A percentile compares a stretch with the other conserved stretches of the same genome.
These are phyloP conservation scores for Psilocybe cubensis DNA, from an alignment of 768 basidiomycete species.

Conservation along the genomic window DNA sequence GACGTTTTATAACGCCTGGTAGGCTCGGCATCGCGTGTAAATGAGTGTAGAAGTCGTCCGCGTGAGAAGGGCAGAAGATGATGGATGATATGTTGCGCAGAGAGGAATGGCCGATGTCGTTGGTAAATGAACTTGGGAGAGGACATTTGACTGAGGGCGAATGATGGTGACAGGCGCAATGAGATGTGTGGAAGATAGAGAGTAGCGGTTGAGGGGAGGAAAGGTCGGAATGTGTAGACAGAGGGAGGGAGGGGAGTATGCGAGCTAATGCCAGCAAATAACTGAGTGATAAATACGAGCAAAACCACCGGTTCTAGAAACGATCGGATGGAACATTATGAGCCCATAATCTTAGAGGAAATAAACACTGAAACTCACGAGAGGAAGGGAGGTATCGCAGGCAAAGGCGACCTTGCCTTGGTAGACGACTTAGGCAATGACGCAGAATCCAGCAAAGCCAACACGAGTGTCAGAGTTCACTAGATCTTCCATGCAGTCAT, in stretches of 20 bases:
- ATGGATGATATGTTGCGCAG: no score
- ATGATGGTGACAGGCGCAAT: no score
- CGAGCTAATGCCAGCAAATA: not conserved
- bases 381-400: not conserved
- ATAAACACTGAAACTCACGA: not conserved
- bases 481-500: not conserved
- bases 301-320: no score
- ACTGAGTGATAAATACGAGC: not conserved
- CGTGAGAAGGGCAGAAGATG: no score
- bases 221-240: not conserved
- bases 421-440: not conserved
- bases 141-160: not conserved
- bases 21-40: no score
- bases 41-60: no score
- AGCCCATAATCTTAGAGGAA: no score
- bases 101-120: no score
- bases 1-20: no score
- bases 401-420: not conserved
- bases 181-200: no score
- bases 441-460: slow-evolving; percentile 1
- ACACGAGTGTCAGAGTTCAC: not conserved
- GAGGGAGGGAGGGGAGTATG: no score
- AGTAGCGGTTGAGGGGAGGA: not conserved
- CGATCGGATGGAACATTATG: no score
- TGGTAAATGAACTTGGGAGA: not conserved